Evolutionary conservation across 768 basidiomycete species (phyloP), one percentile per base, ranked within the genome.

Genomic region (Russula dissimulans): DNA sequence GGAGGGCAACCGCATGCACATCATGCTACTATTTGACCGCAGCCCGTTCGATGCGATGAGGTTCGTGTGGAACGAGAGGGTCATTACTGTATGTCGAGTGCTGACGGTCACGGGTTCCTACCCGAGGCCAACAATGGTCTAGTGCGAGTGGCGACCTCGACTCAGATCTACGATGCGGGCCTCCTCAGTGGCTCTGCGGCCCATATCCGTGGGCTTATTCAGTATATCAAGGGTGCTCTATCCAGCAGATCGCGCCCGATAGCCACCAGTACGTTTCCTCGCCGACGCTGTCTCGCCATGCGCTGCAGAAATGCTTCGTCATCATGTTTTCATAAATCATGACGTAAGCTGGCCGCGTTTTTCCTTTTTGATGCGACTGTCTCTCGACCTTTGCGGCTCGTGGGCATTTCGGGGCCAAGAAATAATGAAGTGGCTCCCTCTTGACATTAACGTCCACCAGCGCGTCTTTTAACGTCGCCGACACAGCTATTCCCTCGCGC

Each of bases 351-450:
- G n/a, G 5, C 29, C 31, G 39, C 9, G 17, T 36, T 57, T 57
- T 62, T 47, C 50, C 56, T 57, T 57, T 61, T 61, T 57, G 60
- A 61, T 53, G n/a, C 38, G 60, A 39, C 43, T 36, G 61, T 56
- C 41, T 38, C 47, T 22, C 43, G 41, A 45, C 34, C 10, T 39
- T 43, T 12, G 60, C 36, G 41, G 43, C 48, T 8, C 43, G 44
- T 44, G 49, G 17, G 31, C 32, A 39, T 31, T 48, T 50, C 17
- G 12, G 4, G n/a, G 7, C 5, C 5, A 26, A n/a, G 22, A 22
- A 22, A 26, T 26, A 26, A 26, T 26, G 44, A 22, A 31, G 50
- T 31, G 48, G 41, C 18, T 8, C 51, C 42, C 26, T 38, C 15
- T 39, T 55, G 17, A 49, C 59, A 29, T 32, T 17, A 55, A 60